These are phyloP conservation scores for Hirschfeldia incana DNA, from an alignment of 345 rosid species.

Conservation along the genomic window DNA sequence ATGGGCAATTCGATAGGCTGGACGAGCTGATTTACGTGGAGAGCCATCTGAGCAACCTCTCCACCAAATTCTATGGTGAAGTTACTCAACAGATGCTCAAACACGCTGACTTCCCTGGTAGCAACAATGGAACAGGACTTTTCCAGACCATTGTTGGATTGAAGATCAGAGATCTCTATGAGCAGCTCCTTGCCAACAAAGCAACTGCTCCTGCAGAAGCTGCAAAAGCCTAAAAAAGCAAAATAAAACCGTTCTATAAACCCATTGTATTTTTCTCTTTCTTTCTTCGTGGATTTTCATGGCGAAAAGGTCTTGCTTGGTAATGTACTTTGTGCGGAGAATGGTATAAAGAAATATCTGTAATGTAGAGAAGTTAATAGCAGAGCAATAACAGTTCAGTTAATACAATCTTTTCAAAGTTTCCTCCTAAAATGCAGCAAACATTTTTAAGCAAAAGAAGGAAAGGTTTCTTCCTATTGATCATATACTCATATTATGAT, in stretches of 20 bases:
- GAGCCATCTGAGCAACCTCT: constrained; percentile 48
- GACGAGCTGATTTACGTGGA: no score
- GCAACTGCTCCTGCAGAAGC: constrained; percentile 56
- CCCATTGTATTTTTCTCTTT: constrained; percentile 19
- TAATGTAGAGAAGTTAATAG: constrained; percentile 38
- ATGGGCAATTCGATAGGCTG: no score
- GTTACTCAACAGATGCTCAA: constrained; percentile 96
- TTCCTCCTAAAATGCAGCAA: neutral
- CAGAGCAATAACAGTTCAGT: constrained; percentile 28
- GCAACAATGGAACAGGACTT: constrained; percentile 94
- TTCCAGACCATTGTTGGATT: constrained; percentile 90
- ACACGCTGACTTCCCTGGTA: constrained; percentile 93
- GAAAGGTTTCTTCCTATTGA: neutral
- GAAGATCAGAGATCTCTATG: constrained; percentile 87
- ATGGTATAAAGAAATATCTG: constrained; percentile 11
- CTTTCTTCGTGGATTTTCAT: constrained; percentile 5
- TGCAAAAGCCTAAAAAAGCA: constrained; percentile 45
- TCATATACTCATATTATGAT: neutral
- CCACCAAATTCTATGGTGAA: constrained; percentile 92
- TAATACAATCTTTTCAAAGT: constrained; percentile 12
- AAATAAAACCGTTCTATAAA: constrained; percentile 29
- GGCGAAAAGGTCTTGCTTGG: constrained; percentile 30
- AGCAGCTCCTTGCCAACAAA: constrained; percentile 67
- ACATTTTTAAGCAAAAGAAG: neutral
- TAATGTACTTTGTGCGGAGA: constrained; percentile 39